Evolutionary conservation across 2,329 filamentous ascomycete genomes (phyloP).

Genomic region (Malbranchea zuffiana): DNA sequence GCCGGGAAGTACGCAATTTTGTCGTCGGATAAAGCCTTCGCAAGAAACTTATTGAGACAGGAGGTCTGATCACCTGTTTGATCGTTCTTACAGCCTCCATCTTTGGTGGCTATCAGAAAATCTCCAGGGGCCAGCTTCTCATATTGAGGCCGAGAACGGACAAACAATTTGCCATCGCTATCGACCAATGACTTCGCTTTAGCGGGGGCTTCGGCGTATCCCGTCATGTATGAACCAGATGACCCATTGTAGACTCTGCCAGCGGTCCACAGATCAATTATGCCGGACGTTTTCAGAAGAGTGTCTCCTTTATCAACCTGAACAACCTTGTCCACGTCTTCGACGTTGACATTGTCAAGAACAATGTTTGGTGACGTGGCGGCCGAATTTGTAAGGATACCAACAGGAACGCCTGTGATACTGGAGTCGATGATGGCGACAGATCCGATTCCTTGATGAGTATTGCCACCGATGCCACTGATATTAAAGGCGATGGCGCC

Average conservation of each 20-base stretch:
- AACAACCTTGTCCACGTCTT: conserved; percentile 34
- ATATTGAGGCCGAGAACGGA: conserved; percentile 8
- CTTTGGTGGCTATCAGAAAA: conserved; percentile 8
- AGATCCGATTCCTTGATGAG: conserved; percentile 40
- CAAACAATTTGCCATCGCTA: conserved; percentile 5
- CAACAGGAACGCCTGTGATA: conserved; percentile 40
- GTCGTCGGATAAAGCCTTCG: too few species aligned
- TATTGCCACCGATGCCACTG: conserved; percentile 22
- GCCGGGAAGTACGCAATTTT: conserved; percentile 64
- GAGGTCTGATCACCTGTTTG: conserved; percentile 6
- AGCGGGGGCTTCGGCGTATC: conserved; percentile 3
- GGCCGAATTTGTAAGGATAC: conserved; percentile 26
- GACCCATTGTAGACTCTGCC: conserved; percentile 7
- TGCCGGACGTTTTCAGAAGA: conserved; percentile 1
- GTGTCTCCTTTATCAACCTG: conserved; percentile 11
- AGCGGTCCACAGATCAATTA: conserved; percentile 4
- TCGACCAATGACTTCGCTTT: conserved; percentile 2
- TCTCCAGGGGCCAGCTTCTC: not conserved
- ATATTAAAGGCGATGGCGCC: conserved; percentile 41
- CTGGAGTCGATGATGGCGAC: conserved; percentile 45
- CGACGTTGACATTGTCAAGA: conserved; percentile 42
- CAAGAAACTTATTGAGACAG: conserved; percentile 7
- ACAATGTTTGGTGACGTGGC: conserved; percentile 22
- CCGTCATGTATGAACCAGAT: conserved; percentile 3
- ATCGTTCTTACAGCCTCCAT: conserved; percentile 5